Conservation (phyloP, 108 stramenopile species). For the Cyclotella sp. region DNA sequence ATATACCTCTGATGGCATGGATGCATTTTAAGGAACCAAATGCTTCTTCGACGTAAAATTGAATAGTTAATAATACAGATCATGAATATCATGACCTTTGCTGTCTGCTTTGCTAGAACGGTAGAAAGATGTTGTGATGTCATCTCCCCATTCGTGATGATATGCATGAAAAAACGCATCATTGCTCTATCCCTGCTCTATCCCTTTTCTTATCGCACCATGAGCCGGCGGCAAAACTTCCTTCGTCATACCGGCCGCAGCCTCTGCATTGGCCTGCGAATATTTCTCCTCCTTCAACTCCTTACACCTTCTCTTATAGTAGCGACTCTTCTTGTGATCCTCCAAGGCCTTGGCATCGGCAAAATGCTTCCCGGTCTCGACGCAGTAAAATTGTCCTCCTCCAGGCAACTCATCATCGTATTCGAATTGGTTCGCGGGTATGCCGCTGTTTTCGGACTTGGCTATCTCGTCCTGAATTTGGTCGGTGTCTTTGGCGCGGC, state of each 20-base stretch:
- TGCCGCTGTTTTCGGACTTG: slow-evolving; percentile 72
- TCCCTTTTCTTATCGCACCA: slow-evolving; percentile 30
- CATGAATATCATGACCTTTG: too few species aligned
- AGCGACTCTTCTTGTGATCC: slow-evolving; percentile 93
- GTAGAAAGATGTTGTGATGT: too few species aligned
- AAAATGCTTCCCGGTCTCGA: slow-evolving; percentile 95
- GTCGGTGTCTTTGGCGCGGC: slow-evolving; percentile 93
- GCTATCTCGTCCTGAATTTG: slow-evolving; percentile 97
- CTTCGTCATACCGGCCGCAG: slow-evolving; percentile 89
- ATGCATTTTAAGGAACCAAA: too few species aligned
- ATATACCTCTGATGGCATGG: too few species aligned
- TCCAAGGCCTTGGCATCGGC: slow-evolving; percentile 87
- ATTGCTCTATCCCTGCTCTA: not conserved
- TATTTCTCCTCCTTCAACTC: slow-evolving; percentile 93
- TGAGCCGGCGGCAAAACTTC: slow-evolving; percentile 89
- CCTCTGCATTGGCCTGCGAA: slow-evolving; percentile 77
- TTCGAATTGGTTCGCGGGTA: slow-evolving; percentile 67
- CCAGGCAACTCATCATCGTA: slow-evolving; percentile 98
- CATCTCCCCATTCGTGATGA: too few species aligned
- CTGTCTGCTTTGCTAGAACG: too few species aligned
- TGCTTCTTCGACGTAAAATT: too few species aligned
- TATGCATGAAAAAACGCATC: not conserved
- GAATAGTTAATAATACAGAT: too few species aligned
- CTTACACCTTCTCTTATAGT: slow-evolving; percentile 89
- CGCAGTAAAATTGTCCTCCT: slow-evolving; percentile 97